phyloP scores from a whole-genome alignment of 306 rosid genomes.

The Elaeagnus macrophylla region DNA sequence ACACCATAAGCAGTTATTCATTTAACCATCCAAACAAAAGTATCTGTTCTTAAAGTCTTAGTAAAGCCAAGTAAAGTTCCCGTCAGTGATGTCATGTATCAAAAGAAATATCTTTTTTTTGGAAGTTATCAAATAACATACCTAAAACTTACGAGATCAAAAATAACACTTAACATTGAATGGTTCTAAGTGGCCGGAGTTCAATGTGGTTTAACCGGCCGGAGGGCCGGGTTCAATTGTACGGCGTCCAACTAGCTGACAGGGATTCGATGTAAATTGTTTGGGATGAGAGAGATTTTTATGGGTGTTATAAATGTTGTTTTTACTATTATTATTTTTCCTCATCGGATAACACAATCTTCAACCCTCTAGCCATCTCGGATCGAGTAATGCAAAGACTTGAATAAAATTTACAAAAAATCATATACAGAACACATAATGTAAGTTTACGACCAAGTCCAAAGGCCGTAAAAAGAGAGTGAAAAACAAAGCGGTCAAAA shows the following conservation, averaged over 20 bases:
- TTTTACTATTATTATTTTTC: no score
- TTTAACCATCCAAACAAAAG: neutral
- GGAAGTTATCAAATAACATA: neutral
- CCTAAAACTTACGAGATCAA: no score
- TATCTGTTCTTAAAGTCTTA: conserved; percentile 1
- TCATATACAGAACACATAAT: conserved; percentile 5
- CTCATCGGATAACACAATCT: conserved; percentile 5
- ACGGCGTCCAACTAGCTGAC: no score
- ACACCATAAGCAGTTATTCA: neutral
- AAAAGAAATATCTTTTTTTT: no score
- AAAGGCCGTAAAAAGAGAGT: conserved; percentile 11
- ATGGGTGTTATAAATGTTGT: no score
- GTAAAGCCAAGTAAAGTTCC: conserved; percentile 2
- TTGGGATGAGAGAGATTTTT: no score
- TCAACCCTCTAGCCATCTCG: conserved; percentile 4
- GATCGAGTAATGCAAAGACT: conserved; percentile 13
- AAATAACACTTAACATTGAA: no score
- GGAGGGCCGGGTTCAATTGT: no score
- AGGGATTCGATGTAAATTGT: no score
- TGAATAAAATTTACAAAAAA: conserved; percentile 7
- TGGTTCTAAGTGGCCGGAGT: no score
- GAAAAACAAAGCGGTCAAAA: neutral
- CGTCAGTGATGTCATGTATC: neutral
- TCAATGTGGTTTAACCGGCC: no score
- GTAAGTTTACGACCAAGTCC: neutral